Conservation (phyloP, 345 rosid species). For the Linum tenue region DNA sequence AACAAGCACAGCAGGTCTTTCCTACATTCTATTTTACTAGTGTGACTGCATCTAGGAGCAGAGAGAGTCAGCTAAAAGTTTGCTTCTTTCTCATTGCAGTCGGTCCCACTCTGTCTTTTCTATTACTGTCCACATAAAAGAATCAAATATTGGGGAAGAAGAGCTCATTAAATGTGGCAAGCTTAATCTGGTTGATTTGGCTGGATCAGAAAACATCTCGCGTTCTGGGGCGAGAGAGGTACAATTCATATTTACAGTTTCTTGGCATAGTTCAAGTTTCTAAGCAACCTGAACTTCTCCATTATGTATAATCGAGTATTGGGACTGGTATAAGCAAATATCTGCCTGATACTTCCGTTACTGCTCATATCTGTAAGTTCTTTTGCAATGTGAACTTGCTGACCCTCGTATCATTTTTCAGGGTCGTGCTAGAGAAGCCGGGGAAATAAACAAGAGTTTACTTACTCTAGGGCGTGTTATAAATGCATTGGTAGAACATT, state of each 20-base stretch:
- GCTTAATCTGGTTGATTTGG: slow-evolving; percentile 96
- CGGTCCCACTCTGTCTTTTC: slow-evolving; percentile 95
- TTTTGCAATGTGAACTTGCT: slow-evolving; percentile 2
- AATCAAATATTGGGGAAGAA: slow-evolving; percentile 74
- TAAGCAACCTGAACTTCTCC: not conserved
- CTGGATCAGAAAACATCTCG: slow-evolving; percentile 90
- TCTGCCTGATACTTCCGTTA: not conserved
- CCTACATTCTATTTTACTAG: not conserved
- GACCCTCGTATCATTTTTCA: slow-evolving; percentile 18
- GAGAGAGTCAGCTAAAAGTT: slow-evolving; percentile 6
- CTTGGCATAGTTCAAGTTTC: not conserved
- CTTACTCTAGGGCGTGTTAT: slow-evolving; percentile 92
- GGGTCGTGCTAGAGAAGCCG: slow-evolving; percentile 98
- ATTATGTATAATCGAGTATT: not conserved
- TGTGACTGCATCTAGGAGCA: slow-evolving; percentile 4
- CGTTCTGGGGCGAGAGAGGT: slow-evolving; percentile 88
- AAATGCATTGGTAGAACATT: slow-evolving; percentile 94
- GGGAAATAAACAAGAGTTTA: slow-evolving; percentile 95
- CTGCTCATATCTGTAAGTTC: not conserved
- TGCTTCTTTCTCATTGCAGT: slow-evolving; percentile 30
- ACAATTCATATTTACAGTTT: not conserved
- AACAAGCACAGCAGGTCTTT: slow-evolving; percentile 77
- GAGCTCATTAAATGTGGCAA: slow-evolving; percentile 91
- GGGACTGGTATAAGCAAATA: not conserved
- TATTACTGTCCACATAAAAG: slow-evolving; percentile 68